Conservation (phyloP, 169 alveolate species). For the Plasmodium inui region DNA sequence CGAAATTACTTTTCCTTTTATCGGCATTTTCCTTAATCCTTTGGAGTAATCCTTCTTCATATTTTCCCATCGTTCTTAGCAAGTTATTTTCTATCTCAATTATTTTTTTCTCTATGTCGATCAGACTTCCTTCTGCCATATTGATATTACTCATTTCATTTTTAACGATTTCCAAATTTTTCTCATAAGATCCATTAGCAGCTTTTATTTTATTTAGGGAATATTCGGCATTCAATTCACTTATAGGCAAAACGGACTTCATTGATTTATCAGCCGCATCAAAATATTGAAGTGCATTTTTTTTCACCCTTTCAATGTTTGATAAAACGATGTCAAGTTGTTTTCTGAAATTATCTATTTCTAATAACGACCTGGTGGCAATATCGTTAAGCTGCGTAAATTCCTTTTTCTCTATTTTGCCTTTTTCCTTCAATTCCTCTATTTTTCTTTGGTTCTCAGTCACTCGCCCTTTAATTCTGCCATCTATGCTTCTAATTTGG, state of each 20-base stretch:
- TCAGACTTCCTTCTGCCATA: background rate
- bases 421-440: constrained; percentile 1
- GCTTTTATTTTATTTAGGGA: background rate
- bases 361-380: background rate
- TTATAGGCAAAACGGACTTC: constrained; percentile 8
- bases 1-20: background rate
- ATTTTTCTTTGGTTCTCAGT: background rate
- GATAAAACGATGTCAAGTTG: background rate
- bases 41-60: constrained; percentile 6
- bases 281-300: background rate
- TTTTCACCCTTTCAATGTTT: background rate
- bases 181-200: background rate
- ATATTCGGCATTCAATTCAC: background rate
- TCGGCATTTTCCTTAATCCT: background rate
- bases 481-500: background rate
- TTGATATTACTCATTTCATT: background rate
- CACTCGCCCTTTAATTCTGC: background rate
- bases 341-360: constrained; percentile 7
- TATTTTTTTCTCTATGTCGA: background rate
- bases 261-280: background rate
- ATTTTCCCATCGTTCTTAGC: background rate
- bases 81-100: background rate
- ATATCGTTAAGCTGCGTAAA: background rate
- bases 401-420: constrained; percentile 1
- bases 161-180: constrained; percentile 2